phyloP scores from a whole-genome alignment of 2,329 filamentous ascomycete genomes.

The Aureobasidium namibiae region DNA sequence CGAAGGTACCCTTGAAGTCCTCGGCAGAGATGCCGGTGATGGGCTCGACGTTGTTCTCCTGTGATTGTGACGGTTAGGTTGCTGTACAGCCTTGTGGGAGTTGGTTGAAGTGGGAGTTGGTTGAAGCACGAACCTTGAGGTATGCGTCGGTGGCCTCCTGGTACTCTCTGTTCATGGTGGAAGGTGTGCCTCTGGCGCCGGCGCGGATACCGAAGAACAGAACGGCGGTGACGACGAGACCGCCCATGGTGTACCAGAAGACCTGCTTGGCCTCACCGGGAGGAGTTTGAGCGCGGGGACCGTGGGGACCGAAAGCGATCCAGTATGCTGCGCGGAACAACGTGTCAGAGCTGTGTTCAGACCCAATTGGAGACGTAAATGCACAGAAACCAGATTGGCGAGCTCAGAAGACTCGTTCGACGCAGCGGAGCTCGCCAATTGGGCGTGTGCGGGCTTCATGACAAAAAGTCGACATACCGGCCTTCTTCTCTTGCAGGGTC shows the following conservation, averaged over 20 bases:
- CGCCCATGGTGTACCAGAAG: constrained; percentile 61
- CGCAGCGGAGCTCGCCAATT: neutral
- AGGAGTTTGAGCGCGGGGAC: constrained; percentile 73
- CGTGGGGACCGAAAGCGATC: constrained; percentile 96
- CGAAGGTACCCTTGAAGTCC: constrained; percentile 62
- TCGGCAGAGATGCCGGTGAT: constrained; percentile 75
- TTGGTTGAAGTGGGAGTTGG: no score
- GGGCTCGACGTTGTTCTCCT: constrained; percentile 80
- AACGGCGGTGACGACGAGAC: constrained; percentile 57
- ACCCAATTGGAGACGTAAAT: neutral
- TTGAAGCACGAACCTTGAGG: constrained; percentile 60
- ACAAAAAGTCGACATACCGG: constrained; percentile 59
- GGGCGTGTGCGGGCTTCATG: neutral
- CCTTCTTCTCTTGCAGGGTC: constrained; percentile 97
- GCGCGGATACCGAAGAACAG: constrained; percentile 66
- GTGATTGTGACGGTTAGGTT: constrained; percentile 18
- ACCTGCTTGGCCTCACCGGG: constrained; percentile 80
- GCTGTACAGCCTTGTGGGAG: neutral
- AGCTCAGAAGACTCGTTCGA: neutral
- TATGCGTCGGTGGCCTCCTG: constrained; percentile 94
- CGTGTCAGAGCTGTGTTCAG: constrained; percentile 1
- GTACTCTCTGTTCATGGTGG: constrained; percentile 94
- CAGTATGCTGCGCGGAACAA: constrained; percentile 67
- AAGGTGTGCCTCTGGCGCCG: constrained; percentile 64
- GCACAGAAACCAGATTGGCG: neutral